Percentiles rank a stretch among this genome's conserved stretches.
These are phyloP conservation scores for Chloranthus sessilifolius DNA, from an alignment of 164 flowering plant species.

Conservation along the genomic window DNA sequence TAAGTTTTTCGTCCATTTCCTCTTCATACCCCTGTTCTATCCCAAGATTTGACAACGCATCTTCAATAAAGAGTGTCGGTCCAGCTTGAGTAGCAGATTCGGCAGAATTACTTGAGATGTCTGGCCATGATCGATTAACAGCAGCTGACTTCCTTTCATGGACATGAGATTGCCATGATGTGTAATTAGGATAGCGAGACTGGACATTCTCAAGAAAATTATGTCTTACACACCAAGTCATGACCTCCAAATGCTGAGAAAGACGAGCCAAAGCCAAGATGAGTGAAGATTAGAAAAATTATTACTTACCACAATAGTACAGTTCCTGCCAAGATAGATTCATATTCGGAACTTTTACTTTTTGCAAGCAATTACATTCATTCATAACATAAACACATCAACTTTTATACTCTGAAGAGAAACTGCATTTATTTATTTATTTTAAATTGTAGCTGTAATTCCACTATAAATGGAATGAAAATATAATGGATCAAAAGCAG, in stretches of 20 bases:
- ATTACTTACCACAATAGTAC: background rate
- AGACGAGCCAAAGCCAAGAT: slow-evolving; percentile 5
- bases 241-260: slow-evolving; percentile 87
- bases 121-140: slow-evolving; percentile 73
- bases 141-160: slow-evolving; percentile 78
- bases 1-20: slow-evolving; percentile 35
- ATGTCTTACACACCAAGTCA: slow-evolving; percentile 82
- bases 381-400: no score
- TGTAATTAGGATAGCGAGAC: slow-evolving; percentile 37
- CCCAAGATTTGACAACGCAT: slow-evolving; percentile 80
- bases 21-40: slow-evolving; percentile 32
- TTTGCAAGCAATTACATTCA: background rate
- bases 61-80: slow-evolving; percentile 85
- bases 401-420: no score
- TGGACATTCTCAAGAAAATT: slow-evolving; percentile 63
- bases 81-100: slow-evolving; percentile 38
- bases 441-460: no score
- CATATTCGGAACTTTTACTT: background rate
- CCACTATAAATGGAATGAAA: no score
- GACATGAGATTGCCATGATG: slow-evolving; percentile 55
- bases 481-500: no score
- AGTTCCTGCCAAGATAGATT: background rate
- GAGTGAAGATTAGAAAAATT: background rate
- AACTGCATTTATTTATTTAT: no score
- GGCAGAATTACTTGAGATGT: slow-evolving; percentile 29